Evolutionary conservation across 768 basidiomycete genomes (phyloP).

Genomic region (Phallus indusiatus): DNA sequence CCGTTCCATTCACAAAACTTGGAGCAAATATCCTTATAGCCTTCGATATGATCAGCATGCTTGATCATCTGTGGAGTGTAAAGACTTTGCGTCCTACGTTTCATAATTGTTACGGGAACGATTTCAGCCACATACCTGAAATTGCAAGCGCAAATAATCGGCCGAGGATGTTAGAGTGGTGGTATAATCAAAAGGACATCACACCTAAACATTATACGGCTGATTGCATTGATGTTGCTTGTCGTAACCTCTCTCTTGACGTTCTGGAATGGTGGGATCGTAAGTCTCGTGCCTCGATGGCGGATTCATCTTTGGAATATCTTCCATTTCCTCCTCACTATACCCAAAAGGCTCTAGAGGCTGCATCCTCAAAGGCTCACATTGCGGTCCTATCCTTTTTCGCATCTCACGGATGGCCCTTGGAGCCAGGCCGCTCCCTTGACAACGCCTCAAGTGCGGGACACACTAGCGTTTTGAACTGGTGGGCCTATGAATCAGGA

Average conservation of each 20-base stretch:
- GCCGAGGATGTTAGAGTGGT: constrained; percentile 68
- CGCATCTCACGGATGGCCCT: constrained; percentile 39
- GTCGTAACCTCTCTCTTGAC: constrained; percentile 60
- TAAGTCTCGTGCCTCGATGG: constrained; percentile 31
- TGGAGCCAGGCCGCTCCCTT: constrained; percentile 80
- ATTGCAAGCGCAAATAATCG: constrained; percentile 73
- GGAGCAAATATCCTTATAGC: constrained; percentile 60
- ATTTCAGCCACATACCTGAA: constrained; percentile 61
- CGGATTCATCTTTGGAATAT: neutral
- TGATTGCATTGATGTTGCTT: constrained; percentile 72
- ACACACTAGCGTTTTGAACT: constrained; percentile 65
- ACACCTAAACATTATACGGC: constrained; percentile 39
- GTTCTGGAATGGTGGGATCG: constrained; percentile 76
- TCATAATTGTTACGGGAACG: constrained; percentile 39
- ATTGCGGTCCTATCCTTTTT: constrained; percentile 52
- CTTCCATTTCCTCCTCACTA: constrained; percentile 48
- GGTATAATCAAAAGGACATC: constrained; percentile 55
- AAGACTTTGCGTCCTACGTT: constrained; percentile 47
- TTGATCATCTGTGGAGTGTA: constrained; percentile 44
- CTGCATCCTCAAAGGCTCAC: constrained; percentile 69
- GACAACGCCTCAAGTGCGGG: constrained; percentile 78
- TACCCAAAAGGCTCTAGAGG: constrained; percentile 70
- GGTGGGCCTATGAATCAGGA: constrained; percentile 69
- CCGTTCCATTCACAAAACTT: constrained; percentile 55
- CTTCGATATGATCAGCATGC: constrained; percentile 67